phyloP scores from a whole-genome alignment of 495 filamentous ascomycete species.

The Trichoderma reesei region DNA sequence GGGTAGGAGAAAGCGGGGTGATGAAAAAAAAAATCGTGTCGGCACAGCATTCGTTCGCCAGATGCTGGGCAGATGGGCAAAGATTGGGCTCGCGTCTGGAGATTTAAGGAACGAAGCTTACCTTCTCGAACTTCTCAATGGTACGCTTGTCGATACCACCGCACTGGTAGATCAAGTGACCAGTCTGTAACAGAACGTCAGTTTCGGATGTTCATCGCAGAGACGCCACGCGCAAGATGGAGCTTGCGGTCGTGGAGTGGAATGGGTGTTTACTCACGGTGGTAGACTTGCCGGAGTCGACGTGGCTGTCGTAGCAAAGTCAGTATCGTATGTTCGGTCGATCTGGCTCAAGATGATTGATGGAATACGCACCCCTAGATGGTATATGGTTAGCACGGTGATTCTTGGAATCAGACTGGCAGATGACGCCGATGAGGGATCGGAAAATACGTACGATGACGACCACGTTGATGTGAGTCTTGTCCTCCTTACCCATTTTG shows the following conservation, averaged over 20 bases:
- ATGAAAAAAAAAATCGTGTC: background rate
- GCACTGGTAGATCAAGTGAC: constrained; percentile 99
- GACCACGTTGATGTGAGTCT: constrained; percentile 91
- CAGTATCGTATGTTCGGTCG: constrained; percentile 10
- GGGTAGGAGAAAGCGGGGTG: constrained; percentile 8
- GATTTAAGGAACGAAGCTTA: background rate
- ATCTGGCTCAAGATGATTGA: background rate
- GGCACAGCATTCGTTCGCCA: background rate
- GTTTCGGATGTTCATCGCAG: background rate
- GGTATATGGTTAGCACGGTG: background rate
- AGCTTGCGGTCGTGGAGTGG: constrained; percentile 31
- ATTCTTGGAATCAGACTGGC: background rate
- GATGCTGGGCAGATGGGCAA: no score
- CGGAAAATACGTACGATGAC: constrained; percentile 52
- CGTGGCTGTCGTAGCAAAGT: constrained; percentile 51
- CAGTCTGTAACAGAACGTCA: constrained; percentile 28
- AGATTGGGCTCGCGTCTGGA: no score
- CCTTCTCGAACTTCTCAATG: constrained; percentile 99
- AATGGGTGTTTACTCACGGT: constrained; percentile 43
- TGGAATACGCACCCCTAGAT: constrained; percentile 3
- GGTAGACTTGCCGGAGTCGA: constrained; percentile 99
- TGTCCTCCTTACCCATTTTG: constrained; percentile 58
- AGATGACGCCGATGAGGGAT: background rate
- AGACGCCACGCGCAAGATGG: constrained; percentile 15
- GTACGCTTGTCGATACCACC: constrained; percentile 99